phyloP scores from a whole-genome alignment of 257 asterid species.

The Rubia yunnanensis region DNA sequence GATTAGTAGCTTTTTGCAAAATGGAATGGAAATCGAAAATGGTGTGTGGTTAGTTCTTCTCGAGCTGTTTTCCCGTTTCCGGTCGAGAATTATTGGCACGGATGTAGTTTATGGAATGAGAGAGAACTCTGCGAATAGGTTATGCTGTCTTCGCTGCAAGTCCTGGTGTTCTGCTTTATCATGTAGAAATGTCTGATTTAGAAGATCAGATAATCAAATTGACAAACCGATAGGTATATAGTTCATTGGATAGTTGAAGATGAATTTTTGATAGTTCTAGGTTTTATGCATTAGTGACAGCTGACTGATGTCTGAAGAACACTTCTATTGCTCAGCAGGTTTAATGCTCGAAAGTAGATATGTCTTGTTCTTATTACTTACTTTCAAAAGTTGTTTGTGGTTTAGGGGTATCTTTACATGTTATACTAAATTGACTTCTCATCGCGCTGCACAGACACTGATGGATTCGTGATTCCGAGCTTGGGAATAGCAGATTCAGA shows the following conservation, averaged over 20 bases:
- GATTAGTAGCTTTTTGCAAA: background rate
- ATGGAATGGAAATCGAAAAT: background rate
- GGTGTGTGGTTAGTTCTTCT: background rate
- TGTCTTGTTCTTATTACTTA: background rate
- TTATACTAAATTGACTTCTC: background rate
- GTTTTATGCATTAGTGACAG: background rate
- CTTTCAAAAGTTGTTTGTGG: background rate
- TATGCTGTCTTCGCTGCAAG: background rate
- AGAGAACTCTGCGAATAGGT: background rate
- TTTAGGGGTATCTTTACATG: background rate
- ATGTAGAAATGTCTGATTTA: background rate
- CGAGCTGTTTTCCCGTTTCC: background rate
- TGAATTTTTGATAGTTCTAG: background rate
- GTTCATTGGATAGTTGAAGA: background rate
- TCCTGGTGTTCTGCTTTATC: background rate
- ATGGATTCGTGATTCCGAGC: slow-evolving; percentile 88
- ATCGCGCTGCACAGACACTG: slow-evolving; percentile 43
- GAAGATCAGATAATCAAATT: background rate
- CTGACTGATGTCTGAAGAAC: background rate
- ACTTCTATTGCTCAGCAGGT: background rate
- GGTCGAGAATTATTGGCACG: background rate
- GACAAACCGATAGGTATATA: background rate
- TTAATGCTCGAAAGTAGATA: background rate
- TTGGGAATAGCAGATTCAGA: slow-evolving; percentile 52
- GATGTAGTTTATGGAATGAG: background rate